A percentile compares a stretch with the other conserved stretches of the same genome.
Conservation (phyloP, 768 basidiomycete species). For the Russula sp. region DNA sequence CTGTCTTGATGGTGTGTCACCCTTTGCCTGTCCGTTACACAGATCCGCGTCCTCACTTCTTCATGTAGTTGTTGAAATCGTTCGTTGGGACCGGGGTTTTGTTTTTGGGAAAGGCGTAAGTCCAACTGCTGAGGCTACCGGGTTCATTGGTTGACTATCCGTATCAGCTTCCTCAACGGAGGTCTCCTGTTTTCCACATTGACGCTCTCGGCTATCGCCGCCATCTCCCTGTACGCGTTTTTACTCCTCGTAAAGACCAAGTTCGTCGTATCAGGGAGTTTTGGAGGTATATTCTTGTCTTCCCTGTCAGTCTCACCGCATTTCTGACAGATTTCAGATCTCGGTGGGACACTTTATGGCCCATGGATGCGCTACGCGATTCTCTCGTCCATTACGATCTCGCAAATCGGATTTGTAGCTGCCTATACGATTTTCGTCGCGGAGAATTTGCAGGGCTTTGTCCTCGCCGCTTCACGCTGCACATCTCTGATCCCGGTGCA, state of each 20-base stretch:
- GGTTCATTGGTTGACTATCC: not conserved
- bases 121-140: not conserved
- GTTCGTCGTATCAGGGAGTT: slow-evolving; percentile 84
- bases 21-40: not conserved
- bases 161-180: slow-evolving; percentile 83
- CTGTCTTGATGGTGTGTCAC: slow-evolving; percentile 77
- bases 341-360: slow-evolving; percentile 89
- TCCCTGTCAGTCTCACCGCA: not conserved
- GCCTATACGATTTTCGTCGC: slow-evolving; percentile 97
- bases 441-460: slow-evolving; percentile 85
- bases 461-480: slow-evolving; percentile 76
- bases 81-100: slow-evolving; percentile 95
- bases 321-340: slow-evolving; percentile 46
- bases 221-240: slow-evolving; percentile 90
- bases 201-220: slow-evolving; percentile 73
- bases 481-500: slow-evolving; percentile 56
- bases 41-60: not conserved
- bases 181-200: slow-evolving; percentile 84
- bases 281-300: slow-evolving; percentile 58
- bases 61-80: slow-evolving; percentile 73
- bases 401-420: slow-evolving; percentile 82
- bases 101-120: slow-evolving; percentile 92
- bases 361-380: slow-evolving; percentile 90
- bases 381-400: slow-evolving; percentile 78
- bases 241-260: slow-evolving; percentile 84